Conservation (phyloP, 805 yeast genomes). For the Metschnikowia kofuensis region DNA sequence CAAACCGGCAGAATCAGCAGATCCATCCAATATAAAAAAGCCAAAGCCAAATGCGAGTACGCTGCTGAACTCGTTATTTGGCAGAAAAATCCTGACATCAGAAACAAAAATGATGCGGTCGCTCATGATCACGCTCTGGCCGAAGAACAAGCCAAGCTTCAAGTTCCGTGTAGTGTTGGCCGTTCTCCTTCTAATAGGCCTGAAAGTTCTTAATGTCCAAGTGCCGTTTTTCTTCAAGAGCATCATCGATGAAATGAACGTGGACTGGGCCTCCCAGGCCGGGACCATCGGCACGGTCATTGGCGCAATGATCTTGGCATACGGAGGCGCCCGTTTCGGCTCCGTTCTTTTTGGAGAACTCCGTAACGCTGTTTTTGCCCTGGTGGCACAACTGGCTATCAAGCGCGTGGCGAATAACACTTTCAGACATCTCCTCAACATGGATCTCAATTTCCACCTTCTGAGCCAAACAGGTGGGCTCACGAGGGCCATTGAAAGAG, state of each 20-base stretch:
- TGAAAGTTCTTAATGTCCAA: constrained; percentile 87
- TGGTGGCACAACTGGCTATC: constrained; percentile 93
- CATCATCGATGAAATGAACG: constrained; percentile 88
- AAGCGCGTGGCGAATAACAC: constrained; percentile 86
- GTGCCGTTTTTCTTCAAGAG: constrained; percentile 91
- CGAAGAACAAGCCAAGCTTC: constrained; percentile 62
- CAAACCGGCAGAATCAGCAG: too few relatives aligned
- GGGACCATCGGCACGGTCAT: constrained; percentile 68
- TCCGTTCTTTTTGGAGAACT: constrained; percentile 92
- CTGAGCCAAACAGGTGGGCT: constrained; percentile 93
- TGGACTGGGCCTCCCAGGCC: constrained; percentile 69
- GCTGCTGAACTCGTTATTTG: constrained; percentile 8
- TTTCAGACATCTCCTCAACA: constrained; percentile 73
- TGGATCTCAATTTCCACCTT: constrained; percentile 88
- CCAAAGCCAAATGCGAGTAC: not conserved
- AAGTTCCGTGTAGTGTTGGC: constrained; percentile 77
- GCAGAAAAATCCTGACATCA: constrained; percentile 30
- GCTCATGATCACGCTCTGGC: constrained; percentile 75
- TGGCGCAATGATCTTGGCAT: constrained; percentile 68
- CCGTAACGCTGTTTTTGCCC: constrained; percentile 92
- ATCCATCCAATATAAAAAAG: not conserved
- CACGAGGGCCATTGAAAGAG: constrained; percentile 94
- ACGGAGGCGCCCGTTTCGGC: constrained; percentile 93
- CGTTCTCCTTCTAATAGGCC: constrained; percentile 64
- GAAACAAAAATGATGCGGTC: constrained; percentile 60